These are phyloP conservation scores for Escovopsis sp. DNA, from an alignment of 2,329 filamentous ascomycete genomes.

Conservation along the genomic window DNA sequence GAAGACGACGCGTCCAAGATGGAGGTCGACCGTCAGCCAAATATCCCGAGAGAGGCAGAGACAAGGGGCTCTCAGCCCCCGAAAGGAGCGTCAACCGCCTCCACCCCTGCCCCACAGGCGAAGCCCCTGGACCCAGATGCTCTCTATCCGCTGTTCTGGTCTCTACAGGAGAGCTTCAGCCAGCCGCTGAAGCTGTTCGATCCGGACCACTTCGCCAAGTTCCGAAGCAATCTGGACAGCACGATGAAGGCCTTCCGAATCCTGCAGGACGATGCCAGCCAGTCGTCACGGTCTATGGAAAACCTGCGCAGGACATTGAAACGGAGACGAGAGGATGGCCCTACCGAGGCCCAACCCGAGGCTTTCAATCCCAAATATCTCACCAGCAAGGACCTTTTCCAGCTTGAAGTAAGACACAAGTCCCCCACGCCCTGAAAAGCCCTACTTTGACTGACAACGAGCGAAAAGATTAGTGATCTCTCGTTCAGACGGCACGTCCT, in stretches of 20 bases:
- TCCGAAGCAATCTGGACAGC: conserved; percentile 61
- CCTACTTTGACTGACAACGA: neutral
- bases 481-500: conserved; percentile 90
- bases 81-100: conserved; percentile 28
- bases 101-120: conserved; percentile 18
- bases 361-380: conserved; percentile 93
- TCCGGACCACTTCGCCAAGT: conserved; percentile 55
- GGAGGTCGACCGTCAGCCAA: conserved; percentile 47
- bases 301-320: conserved; percentile 34
- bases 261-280: conserved; percentile 32
- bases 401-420: conserved; percentile 55
- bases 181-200: conserved; percentile 77
- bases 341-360: conserved; percentile 33
- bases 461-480: conserved; percentile 64
- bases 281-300: conserved; percentile 38
- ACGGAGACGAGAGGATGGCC: conserved; percentile 47
- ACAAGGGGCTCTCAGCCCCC: conserved; percentile 9
- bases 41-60: conserved; percentile 17
- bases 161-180: conserved; percentile 80
- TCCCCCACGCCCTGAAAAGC: neutral
- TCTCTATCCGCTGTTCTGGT: conserved; percentile 89
- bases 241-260: conserved; percentile 41
- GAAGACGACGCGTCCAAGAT: conserved; percentile 26
- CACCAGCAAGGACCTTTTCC: conserved; percentile 92
- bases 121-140: conserved; percentile 49